These are phyloP conservation scores for Neofusicoccum umdonicola DNA, from an alignment of 2,329 filamentous ascomycete genomes.

Conservation along the genomic window DNA sequence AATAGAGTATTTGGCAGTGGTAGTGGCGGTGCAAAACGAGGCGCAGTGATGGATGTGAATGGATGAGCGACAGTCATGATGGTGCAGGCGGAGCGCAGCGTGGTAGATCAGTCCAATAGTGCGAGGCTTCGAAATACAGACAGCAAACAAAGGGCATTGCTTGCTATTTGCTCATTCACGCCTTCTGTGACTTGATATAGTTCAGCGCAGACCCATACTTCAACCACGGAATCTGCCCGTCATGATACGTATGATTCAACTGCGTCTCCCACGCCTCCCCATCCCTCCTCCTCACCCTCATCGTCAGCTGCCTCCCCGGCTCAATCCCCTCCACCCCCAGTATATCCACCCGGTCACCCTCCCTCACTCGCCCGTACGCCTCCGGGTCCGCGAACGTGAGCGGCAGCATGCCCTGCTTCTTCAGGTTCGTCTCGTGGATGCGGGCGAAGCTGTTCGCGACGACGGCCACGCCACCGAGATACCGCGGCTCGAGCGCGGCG, in stretches of 20 bases:
- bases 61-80: too few species aligned
- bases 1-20: too few species aligned
- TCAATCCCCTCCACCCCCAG: slow-evolving; percentile 25
- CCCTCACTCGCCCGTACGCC: slow-evolving; percentile 24
- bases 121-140: too few species aligned
- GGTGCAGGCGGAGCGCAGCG: too few species aligned
- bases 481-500: slow-evolving; percentile 28
- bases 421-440: slow-evolving; percentile 31
- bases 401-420: slow-evolving; percentile 32
- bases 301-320: slow-evolving; percentile 29
- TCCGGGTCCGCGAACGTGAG: slow-evolving; percentile 24
- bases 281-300: slow-evolving; percentile 28
- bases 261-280: slow-evolving; percentile 28
- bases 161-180: too few species aligned
- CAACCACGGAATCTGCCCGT: slow-evolving; percentile 33
- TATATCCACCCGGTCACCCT: slow-evolving; percentile 24
- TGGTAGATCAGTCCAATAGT: too few species aligned
- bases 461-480: slow-evolving; percentile 25
- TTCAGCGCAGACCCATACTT: slow-evolving; percentile 38
- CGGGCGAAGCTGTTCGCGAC: slow-evolving; percentile 29
- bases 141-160: too few species aligned
- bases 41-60: too few species aligned
- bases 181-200: slow-evolving; percentile 21
- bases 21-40: too few species aligned
- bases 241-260: slow-evolving; percentile 35